phyloP scores from a whole-genome alignment of 2,329 filamentous ascomycete genomes.

The Cladophialophora psammophila region DNA sequence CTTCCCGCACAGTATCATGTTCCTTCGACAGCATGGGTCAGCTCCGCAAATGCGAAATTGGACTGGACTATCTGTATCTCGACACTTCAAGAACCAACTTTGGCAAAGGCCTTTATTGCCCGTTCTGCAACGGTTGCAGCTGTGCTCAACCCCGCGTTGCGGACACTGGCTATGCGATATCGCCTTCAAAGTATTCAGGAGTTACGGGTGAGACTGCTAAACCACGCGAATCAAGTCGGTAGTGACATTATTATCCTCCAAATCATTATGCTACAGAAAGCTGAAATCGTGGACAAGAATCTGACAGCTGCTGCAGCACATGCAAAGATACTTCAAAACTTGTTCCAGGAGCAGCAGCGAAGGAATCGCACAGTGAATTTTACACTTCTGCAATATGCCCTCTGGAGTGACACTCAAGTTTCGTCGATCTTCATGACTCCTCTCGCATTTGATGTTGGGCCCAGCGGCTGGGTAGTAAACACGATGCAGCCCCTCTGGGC shows the following conservation, averaged over 20 bases:
- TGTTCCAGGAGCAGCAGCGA: constrained; percentile 9
- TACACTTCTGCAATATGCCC: constrained; percentile 11
- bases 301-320: background rate
- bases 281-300: constrained; percentile 1
- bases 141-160: background rate
- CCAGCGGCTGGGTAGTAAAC: background rate
- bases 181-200: constrained; percentile 12
- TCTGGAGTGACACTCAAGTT: constrained; percentile 11
- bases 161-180: constrained; percentile 3
- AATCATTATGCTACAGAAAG: constrained; percentile 6
- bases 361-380: background rate
- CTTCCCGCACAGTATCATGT: constrained; percentile 11
- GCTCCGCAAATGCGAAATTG: constrained; percentile 2
- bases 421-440: constrained; percentile 12
- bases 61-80: constrained; percentile 13
- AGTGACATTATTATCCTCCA: constrained; percentile 3
- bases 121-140: background rate
- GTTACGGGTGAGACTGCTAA: constrained; percentile 2
- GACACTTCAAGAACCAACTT: constrained; percentile 2
- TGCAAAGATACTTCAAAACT: background rate
- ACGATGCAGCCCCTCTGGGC: constrained; percentile 1
- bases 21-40: background rate
- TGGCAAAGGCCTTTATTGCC: constrained; percentile 4
- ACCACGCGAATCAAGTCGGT: background rate
- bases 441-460: constrained; percentile 3